Conservation (phyloP, 2,329 filamentous ascomycete genomes). For the Alternaria gaisen region DNA sequence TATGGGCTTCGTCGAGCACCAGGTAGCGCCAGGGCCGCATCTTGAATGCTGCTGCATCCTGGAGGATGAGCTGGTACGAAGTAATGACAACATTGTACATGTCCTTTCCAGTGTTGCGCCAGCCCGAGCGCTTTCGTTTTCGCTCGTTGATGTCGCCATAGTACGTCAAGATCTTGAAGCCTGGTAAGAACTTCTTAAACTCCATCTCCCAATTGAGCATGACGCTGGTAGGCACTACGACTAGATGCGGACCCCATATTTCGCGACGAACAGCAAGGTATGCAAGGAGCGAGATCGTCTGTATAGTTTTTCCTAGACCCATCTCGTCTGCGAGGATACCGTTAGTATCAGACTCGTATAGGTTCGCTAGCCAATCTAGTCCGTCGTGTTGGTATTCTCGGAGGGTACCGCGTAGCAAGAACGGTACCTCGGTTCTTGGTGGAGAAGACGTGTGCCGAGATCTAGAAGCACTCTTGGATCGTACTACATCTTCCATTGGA, state of each 20-base stretch:
- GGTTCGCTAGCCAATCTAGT: constrained; percentile 93
- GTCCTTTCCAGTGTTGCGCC: constrained; percentile 80
- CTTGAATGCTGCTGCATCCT: constrained; percentile 94
- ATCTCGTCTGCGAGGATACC: constrained; percentile 98
- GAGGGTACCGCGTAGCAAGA: constrained; percentile 81
- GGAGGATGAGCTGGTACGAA: constrained; percentile 93
- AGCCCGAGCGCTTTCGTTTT: constrained; percentile 87
- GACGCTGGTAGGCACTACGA: constrained; percentile 96
- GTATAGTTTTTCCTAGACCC: constrained; percentile 97
- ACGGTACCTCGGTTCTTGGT: constrained; percentile 54
- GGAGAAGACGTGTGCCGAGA: constrained; percentile 45
- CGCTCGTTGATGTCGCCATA: constrained; percentile 95
- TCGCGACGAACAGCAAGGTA: constrained; percentile 90
- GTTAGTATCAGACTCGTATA: constrained; percentile 92
- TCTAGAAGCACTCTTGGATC: constrained; percentile 28
- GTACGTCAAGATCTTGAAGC: constrained; percentile 97
- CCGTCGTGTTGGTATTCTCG: constrained; percentile 97
- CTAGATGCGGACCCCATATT: constrained; percentile 94
- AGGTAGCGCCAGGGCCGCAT: constrained; percentile 96
- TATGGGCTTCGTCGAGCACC: constrained; percentile 97
- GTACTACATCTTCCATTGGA: constrained; percentile 22
- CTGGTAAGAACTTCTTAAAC: constrained; percentile 98
- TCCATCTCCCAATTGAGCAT: constrained; percentile 99
- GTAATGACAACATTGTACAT: constrained; percentile 98
- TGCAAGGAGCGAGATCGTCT: constrained; percentile 92